Evolutionary conservation across 164 flowering plant genomes (phyloP).

Genomic region (Pachysandra terminalis): DNA sequence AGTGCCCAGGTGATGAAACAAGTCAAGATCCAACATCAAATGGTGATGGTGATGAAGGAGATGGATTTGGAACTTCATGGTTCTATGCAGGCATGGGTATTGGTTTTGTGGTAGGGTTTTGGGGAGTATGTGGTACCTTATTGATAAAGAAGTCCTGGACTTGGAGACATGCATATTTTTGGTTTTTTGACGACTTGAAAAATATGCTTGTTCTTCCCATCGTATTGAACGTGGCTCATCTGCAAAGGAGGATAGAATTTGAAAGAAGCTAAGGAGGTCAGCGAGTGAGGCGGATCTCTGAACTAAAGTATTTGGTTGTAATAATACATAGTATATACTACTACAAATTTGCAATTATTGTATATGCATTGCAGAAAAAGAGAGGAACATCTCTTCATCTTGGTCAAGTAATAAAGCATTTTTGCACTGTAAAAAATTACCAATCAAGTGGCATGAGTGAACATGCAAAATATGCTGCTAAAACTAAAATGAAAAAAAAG

Average conservation of each 20-base stretch:
- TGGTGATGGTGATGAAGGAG: background rate
- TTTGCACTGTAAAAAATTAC: too few species aligned
- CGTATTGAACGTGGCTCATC: background rate
- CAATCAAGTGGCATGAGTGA: too few species aligned
- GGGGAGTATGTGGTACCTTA: constrained; percentile 1
- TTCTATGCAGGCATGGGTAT: background rate
- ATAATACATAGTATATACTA: too few species aligned
- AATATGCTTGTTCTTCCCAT: background rate
- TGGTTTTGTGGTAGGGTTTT: constrained; percentile 3
- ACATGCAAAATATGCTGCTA: too few species aligned
- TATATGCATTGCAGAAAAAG: too few species aligned
- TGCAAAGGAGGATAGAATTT: background rate
- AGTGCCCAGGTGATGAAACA: constrained; percentile 12
- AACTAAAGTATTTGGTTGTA: too few species aligned
- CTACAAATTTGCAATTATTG: too few species aligned
- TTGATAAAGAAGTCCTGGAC: background rate
- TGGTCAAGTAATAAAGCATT: too few species aligned
- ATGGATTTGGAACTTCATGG: background rate
- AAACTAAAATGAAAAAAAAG: too few species aligned
- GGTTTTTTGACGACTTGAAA: background rate
- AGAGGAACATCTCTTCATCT: too few species aligned
- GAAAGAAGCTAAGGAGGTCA: too few species aligned
- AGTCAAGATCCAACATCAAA: background rate
- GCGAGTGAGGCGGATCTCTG: too few species aligned
- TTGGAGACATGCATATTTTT: constrained; percentile 1